Percentiles rank a stretch among this genome's conserved stretches.
These are phyloP conservation scores for Boletus rubescentipes DNA, from an alignment of 768 basidiomycete genomes.

Conservation along the genomic window DNA sequence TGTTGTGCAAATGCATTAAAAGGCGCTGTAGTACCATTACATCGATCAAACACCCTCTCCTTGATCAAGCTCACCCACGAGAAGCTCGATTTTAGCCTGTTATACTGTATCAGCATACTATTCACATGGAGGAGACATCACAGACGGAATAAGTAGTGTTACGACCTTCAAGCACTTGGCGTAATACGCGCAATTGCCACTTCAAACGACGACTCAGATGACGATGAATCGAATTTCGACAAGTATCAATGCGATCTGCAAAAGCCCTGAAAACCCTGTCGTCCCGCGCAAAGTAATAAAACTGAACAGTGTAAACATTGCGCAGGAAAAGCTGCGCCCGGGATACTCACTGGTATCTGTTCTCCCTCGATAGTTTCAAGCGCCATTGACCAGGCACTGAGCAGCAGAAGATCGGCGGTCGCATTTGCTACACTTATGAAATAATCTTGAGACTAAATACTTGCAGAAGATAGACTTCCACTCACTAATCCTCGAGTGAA, in stretches of 20 bases:
- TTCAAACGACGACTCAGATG: constrained; percentile 56
- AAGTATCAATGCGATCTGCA: constrained; percentile 36
- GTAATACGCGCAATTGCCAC: constrained; percentile 68
- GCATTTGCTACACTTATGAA: constrained; percentile 78
- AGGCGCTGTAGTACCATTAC: background rate
- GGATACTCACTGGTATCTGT: constrained; percentile 62
- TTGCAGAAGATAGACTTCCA: constrained; percentile 9
- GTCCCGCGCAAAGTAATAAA: constrained; percentile 94
- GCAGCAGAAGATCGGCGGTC: constrained; percentile 76
- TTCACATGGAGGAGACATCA: background rate
- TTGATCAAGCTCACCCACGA: constrained; percentile 64
- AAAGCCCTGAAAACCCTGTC: constrained; percentile 80
- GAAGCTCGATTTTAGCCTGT: constrained; percentile 63
- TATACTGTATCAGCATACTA: constrained; percentile 5
- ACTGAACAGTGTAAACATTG: constrained; percentile 31
- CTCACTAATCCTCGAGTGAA: constrained; percentile 87
- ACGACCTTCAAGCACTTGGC: constrained; percentile 64
- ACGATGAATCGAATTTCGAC: constrained; percentile 47
- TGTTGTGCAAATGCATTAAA: background rate
- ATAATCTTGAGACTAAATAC: background rate
- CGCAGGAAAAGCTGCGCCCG: background rate
- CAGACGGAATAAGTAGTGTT: constrained; percentile 64
- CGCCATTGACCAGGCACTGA: constrained; percentile 76
- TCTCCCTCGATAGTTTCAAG: constrained; percentile 59
- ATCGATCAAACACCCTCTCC: constrained; percentile 47